Percentiles rank a stretch among this genome's conserved stretches.
Conservation (phyloP, 2,329 filamentous ascomycete genomes). For the Botryotinia calthae region DNA sequence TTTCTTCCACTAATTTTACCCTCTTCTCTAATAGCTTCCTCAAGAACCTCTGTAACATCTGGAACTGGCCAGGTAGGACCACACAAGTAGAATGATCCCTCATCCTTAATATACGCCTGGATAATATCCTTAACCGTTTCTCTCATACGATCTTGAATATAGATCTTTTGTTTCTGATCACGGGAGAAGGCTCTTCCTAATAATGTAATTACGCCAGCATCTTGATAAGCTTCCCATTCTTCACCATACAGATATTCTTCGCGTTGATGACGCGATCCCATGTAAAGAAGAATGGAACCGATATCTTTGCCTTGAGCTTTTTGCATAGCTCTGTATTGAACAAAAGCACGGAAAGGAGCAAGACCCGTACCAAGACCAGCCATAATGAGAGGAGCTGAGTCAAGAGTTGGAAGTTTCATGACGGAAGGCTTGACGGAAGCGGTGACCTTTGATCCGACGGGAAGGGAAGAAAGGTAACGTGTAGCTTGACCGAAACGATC, state of each 20-base stretch:
- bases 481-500: slow-evolving; percentile 92
- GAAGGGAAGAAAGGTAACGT: slow-evolving; percentile 77
- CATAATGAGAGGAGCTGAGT: slow-evolving; percentile 96
- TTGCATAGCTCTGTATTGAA: slow-evolving; percentile 97
- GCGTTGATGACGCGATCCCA: slow-evolving; percentile 93
- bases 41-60: slow-evolving; percentile 88
- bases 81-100: slow-evolving; percentile 94
- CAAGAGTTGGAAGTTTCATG: slow-evolving; percentile 91
- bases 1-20: slow-evolving; percentile 71
- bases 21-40: slow-evolving; percentile 84
- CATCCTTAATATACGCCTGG: slow-evolving; percentile 79
- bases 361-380: slow-evolving; percentile 96
- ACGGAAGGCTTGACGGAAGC: slow-evolving; percentile 96
- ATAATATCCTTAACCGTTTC: slow-evolving; percentile 80
- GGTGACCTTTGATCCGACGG: slow-evolving; percentile 74
- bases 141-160: slow-evolving; percentile 98
- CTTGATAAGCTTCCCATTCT: slow-evolving; percentile 98
- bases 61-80: slow-evolving; percentile 98
- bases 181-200: slow-evolving; percentile 92
- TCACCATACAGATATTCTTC: slow-evolving; percentile 99
- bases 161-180: slow-evolving; percentile 97
- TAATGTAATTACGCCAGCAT: slow-evolving; percentile 90
- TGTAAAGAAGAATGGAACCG: slow-evolving; percentile 88
- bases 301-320: slow-evolving; percentile 97
- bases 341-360: slow-evolving; percentile 97